phyloP scores from a whole-genome alignment of 73 alveolate species.

The Symbiodinium natans region DNA sequence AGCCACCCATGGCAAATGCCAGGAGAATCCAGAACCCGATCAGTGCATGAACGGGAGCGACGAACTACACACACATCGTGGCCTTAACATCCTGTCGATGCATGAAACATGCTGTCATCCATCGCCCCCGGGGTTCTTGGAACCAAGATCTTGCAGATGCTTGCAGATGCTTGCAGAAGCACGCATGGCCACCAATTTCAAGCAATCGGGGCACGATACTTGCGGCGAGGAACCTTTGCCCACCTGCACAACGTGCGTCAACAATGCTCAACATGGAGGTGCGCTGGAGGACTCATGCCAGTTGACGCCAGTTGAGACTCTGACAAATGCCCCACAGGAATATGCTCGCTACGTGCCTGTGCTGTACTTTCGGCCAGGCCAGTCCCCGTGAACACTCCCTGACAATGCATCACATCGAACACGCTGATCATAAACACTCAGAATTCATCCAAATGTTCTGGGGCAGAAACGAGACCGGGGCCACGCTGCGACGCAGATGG shows the following conservation, averaged over 20 bases:
- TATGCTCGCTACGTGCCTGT: too few relatives aligned
- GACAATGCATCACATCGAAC: neutral
- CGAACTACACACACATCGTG: too few relatives aligned
- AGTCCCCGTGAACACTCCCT: neutral
- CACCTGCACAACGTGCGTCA: neutral
- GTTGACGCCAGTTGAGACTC: neutral
- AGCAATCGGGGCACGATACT: neutral
- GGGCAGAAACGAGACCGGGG: constrained; percentile 42
- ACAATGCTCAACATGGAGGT: neutral
- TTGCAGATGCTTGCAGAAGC: neutral
- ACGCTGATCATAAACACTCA: too few relatives aligned
- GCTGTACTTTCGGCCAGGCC: neutral
- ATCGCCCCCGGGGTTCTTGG: too few relatives aligned
- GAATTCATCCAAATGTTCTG: too few relatives aligned
- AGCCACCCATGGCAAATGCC: neutral
- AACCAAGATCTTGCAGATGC: neutral
- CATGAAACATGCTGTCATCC: too few relatives aligned
- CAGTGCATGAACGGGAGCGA: neutral
- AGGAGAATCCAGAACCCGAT: too few relatives aligned
- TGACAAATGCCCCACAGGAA: too few relatives aligned
- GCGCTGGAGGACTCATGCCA: too few relatives aligned
- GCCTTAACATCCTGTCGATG: too few relatives aligned
- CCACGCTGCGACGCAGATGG: constrained; percentile 31
- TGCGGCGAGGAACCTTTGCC: constrained; percentile 9
- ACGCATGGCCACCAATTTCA: too few relatives aligned